Evolutionary conservation across 2,329 filamentous ascomycete species (phyloP).

Genomic region (Phaeoacremonium minimum): DNA sequence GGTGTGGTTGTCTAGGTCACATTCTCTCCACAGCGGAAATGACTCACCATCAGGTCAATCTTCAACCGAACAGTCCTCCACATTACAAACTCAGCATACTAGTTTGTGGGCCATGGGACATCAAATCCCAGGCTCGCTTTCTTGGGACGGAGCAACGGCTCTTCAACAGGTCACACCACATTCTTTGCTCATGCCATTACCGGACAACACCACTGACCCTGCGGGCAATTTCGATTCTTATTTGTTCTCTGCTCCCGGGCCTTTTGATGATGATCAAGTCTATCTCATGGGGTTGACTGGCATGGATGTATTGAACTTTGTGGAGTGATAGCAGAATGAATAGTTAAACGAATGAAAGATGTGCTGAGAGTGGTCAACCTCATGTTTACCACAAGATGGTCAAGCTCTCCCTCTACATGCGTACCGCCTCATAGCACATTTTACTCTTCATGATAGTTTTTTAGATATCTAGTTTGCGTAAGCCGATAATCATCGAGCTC

Average conservation of each 20-base stretch:
- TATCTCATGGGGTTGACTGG: conserved; percentile 22
- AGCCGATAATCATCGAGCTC: conserved; percentile 4
- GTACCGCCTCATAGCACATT: neutral
- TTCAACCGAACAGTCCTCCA: neutral
- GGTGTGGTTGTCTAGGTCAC: neutral
- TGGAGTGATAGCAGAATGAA: too few relatives aligned
- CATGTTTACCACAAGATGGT: too few relatives aligned
- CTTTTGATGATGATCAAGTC: conserved; percentile 16
- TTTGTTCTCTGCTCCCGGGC: conserved; percentile 8
- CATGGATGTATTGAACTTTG: conserved; percentile 15
- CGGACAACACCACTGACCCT: neutral
- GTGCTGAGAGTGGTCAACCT: too few relatives aligned
- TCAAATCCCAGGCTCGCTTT: neutral
- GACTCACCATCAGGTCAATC: neutral
- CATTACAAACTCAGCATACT: neutral
- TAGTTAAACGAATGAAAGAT: too few relatives aligned
- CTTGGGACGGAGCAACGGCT: neutral
- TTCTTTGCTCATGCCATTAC: too few relatives aligned
- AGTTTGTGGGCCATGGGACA: too few relatives aligned
- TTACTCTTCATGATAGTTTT: neutral
- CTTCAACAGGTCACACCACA: neutral
- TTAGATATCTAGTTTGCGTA: neutral
- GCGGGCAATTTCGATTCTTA: neutral
- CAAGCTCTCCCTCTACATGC: too few relatives aligned
- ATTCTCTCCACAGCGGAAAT: neutral